Evolutionary conservation across 306 rosid species (phyloP).

Genomic region (Cajanus cajan): DNA sequence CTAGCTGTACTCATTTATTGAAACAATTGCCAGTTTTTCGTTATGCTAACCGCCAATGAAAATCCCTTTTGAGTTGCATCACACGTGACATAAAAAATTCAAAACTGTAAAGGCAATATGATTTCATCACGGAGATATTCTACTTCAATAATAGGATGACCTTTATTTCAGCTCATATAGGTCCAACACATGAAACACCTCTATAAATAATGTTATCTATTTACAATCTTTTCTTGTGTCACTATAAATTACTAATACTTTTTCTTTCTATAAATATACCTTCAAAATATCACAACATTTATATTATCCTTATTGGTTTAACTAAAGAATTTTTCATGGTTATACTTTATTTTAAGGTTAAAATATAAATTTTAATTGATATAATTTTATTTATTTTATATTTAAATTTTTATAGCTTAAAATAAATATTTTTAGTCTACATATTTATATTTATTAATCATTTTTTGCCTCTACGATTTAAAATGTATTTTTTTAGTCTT

Average conservation of each 20-base stretch:
- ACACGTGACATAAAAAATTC: not conserved
- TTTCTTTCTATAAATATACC: no score
- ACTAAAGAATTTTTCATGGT: no score
- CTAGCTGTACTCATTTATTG: conserved; percentile 1
- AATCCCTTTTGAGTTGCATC: not conserved
- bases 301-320: no score
- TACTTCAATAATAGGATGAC: not conserved
- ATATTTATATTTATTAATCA: no score
- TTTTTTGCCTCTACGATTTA: no score
- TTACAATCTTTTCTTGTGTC: not conserved
- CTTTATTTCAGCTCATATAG: not conserved
- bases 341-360: no score
- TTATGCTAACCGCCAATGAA: not conserved
- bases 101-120: not conserved
- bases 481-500: no score
- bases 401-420: no score
- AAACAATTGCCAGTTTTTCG: not conserved
- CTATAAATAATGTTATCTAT: not conserved
- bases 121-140: not conserved
- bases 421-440: no score
- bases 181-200: not conserved
- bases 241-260: not conserved
- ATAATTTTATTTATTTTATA: no score
- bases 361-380: no score
- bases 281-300: no score